Conservation (phyloP, 345 rosid genomes). For the Eutrema japonicum region DNA sequence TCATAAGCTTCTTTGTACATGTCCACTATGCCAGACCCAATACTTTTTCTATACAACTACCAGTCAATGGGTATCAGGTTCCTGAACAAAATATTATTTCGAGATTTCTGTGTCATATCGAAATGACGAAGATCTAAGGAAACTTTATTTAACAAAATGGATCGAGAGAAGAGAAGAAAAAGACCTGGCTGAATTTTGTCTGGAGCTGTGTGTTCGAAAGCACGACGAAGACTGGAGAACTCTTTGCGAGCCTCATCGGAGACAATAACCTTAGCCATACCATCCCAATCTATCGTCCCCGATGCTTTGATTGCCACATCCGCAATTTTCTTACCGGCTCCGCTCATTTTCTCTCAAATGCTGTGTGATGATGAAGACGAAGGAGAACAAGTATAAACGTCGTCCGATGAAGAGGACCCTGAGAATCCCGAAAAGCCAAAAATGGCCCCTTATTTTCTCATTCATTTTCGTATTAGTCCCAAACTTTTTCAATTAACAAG, state of each 20-base stretch:
- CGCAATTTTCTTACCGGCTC: conserved; percentile 80
- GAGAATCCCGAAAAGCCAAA: neutral
- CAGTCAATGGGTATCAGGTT: conserved; percentile 95
- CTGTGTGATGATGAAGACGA: neutral
- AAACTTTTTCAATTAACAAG: neutral
- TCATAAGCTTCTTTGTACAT: conserved; percentile 93
- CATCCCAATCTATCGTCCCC: conserved; percentile 84
- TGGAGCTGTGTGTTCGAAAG: conserved; percentile 85
- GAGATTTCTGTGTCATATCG: too few species aligned
- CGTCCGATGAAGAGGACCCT: neutral
- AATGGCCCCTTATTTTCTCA: neutral
- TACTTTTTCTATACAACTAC: conserved; percentile 84
- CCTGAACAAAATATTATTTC: conserved; percentile 49
- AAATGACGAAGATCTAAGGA: neutral
- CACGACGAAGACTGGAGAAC: conserved; percentile 85
- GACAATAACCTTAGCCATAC: conserved; percentile 90
- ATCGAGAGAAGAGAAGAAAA: neutral
- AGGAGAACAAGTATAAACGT: neutral
- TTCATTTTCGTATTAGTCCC: neutral
- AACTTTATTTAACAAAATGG: neutral
- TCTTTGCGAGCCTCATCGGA: conserved; percentile 95
- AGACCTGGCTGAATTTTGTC: conserved; percentile 93
- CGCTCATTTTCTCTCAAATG: conserved; percentile 73
- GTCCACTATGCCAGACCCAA: conserved; percentile 92
- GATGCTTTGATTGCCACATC: conserved; percentile 95